Base-by-base conservation (phyloP, 1,139 yeast genomes). In the Yamadazyma atmosphaerica region DNA sequence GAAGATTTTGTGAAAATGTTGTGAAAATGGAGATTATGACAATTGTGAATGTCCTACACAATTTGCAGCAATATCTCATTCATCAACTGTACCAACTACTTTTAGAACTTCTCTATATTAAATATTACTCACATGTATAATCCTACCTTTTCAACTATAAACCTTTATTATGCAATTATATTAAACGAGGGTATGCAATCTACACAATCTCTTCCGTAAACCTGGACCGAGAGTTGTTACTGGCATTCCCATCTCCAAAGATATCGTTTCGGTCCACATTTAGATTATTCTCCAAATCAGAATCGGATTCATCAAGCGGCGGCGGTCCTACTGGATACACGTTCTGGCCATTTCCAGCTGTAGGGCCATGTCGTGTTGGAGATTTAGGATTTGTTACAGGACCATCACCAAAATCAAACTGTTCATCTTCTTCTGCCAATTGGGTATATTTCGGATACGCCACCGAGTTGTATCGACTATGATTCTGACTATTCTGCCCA, bases 161-260 rank as follows among this genome's bases (percentile, higher is more conserved):
- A 21, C 10, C 6, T 13, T 13, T 13, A 24, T 24, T 24, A 24
- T 24, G 26, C 26, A 24, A 24, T 21, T 21, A 21, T 24, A 19
- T 32, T n/a, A n/a, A n/a, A n/a, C n/a, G n/a, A n/a, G n/a, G n/a
- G n/a, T n/a, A n/a, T n/a, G n/a, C n/a, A n/a, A 12, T 13, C 29
- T 33, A 43, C 25, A 35, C 22, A 15, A 56, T 52, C 36, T 57
- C 61, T 36, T 58, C 63, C 1, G 59, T 56, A 33, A 58, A 58
- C 18, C 62, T 38, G 4, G 62, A 57, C 26, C 54, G 42, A 4
- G 60, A 54, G 34, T 55, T 55, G 35, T 55, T 54, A 40, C 58
- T 54, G 11, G 42, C 45, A n/a, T 30, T 38, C 7, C 55, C 54
- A 30, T 45, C 50, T 4, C 50, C 52, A 33, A 54, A 54, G 8